A percentile compares a stretch with the other conserved stretches of the same genome.
phyloP scores from a whole-genome alignment of 257 asterid species.

The Nicotiana attenuata region DNA sequence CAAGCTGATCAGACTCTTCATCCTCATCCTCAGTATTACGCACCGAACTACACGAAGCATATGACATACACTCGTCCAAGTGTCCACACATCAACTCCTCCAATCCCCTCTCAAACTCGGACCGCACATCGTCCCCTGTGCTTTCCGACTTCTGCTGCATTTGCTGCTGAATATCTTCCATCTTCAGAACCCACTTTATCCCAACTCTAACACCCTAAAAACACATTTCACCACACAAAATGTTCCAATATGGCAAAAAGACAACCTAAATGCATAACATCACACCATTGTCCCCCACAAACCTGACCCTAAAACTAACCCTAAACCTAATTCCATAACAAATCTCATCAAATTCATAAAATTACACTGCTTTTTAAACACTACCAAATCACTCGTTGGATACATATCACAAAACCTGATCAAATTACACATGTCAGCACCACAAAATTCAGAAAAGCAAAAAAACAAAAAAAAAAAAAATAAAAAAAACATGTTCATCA shows the following conservation, averaged over 20 bases:
- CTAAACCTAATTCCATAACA: constrained; percentile 29
- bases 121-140: constrained; percentile 49
- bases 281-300: background rate
- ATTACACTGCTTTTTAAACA: constrained; percentile 21
- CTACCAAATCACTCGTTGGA: constrained; percentile 31
- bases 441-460: constrained; percentile 16
- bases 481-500: constrained; percentile 8
- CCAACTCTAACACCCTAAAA: constrained; percentile 19
- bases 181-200: constrained; percentile 30
- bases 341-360: constrained; percentile 17
- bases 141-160: constrained; percentile 89
- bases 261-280: constrained; percentile 5
- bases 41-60: constrained; percentile 79
- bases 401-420: constrained; percentile 55
- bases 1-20: constrained; percentile 76
- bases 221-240: constrained; percentile 10
- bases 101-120: constrained; percentile 82
- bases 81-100: constrained; percentile 85
- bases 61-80: constrained; percentile 88
- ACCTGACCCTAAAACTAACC: constrained; percentile 34
- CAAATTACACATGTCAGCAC: constrained; percentile 16
- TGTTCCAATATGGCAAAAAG: background rate
- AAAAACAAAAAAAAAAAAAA: constrained; percentile 8
- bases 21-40: constrained; percentile 70
- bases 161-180: constrained; percentile 76